Conservation (phyloP, 75 land plant genomes). For the Pinus taeda region DNA sequence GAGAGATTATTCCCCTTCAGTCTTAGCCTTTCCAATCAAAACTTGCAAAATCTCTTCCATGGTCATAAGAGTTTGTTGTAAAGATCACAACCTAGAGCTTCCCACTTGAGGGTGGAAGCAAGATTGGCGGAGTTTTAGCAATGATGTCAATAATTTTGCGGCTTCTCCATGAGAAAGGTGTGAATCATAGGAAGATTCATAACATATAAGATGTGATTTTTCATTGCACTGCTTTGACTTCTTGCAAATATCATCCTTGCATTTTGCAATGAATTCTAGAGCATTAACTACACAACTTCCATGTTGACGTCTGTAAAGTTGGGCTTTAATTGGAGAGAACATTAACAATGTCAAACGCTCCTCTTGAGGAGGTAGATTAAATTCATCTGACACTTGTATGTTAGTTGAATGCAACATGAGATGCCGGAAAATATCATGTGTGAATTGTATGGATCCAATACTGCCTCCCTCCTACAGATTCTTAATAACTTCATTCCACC, state of each 20-base stretch:
- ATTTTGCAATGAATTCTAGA: conserved; percentile 60
- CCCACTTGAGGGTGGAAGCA: conserved; percentile 99
- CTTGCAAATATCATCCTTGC: conserved; percentile 33
- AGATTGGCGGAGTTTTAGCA: conserved; percentile 93
- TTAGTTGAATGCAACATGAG: conserved; percentile 98
- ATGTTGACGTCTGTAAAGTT: conserved; percentile 93
- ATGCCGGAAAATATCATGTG: conserved; percentile 70
- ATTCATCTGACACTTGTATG: conserved; percentile 71
- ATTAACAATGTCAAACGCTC: conserved; percentile 78
- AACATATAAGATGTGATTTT: background rate
- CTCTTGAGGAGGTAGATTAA: conserved; percentile 90
- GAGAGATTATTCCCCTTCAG: conserved; percentile 94
- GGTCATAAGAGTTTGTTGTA: conserved; percentile 89
- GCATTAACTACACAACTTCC: conserved; percentile 79
- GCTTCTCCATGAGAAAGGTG: conserved; percentile 70
- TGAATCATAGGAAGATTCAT: conserved; percentile 23
- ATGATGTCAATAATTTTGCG: conserved; percentile 69
- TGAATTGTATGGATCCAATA: conserved; percentile 60
- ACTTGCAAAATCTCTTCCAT: conserved; percentile 68
- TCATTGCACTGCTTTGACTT: conserved; percentile 9
- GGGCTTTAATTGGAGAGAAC: conserved; percentile 90
- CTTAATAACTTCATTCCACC: conserved; percentile 84
- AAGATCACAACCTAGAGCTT: conserved; percentile 85
- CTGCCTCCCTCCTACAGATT: conserved; percentile 92
- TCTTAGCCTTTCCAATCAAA: conserved; percentile 76